A percentile compares a stretch with the other conserved stretches of the same genome.
phyloP scores from a whole-genome alignment of 78 protist species.

The Diacronema lutheri region DNA sequence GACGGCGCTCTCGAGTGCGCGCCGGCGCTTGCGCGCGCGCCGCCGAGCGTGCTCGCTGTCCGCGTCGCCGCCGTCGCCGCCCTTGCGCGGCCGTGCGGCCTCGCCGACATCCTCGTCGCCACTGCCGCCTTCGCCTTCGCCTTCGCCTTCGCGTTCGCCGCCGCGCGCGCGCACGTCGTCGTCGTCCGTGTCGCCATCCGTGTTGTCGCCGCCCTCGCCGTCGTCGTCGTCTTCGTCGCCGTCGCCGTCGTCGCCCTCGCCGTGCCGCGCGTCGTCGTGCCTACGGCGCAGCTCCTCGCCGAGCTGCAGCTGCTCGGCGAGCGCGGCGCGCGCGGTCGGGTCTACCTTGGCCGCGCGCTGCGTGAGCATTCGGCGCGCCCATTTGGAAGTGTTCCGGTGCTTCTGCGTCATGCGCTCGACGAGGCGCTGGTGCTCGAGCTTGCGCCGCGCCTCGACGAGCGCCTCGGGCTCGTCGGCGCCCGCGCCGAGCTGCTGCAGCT shows the following conservation, averaged over 20 bases:
- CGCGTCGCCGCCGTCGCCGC: no score
- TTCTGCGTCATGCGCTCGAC: constrained; percentile 7
- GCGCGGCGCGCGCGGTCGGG: not conserved
- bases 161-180: not conserved
- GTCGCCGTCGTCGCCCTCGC: not conserved
- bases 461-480: not conserved
- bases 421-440: constrained; percentile 3
- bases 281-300: constrained; percentile 2
- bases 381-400: constrained; percentile 8
- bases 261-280: not conserved
- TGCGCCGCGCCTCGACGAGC: not conserved
- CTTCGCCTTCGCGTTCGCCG: not conserved
- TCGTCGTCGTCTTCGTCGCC: not conserved
- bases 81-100: no score
- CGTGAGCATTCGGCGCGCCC: not conserved
- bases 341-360: not conserved
- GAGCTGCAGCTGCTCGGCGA: not conserved
- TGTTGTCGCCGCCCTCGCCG: not conserved
- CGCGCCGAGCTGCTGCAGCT: no score
- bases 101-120: not conserved
- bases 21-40: no score
- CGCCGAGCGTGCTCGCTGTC: no score
- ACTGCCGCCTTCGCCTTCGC: not conserved
- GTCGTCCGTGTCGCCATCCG: not conserved
- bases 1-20: no score